phyloP scores from a whole-genome alignment of 2,329 filamentous ascomycete genomes.

The Chrysoporthe austroafricana region DNA sequence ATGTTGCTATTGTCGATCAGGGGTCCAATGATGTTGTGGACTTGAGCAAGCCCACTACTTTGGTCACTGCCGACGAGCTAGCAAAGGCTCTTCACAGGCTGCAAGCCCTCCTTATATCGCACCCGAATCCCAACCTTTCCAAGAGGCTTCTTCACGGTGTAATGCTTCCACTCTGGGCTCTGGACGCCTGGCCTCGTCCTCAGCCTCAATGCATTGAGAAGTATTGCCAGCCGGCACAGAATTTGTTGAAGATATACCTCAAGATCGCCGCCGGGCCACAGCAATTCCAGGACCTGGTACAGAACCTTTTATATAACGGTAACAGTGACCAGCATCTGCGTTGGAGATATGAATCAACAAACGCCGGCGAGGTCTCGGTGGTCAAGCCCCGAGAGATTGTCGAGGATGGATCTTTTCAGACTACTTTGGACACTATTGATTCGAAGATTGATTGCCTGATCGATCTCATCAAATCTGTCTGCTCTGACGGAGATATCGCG shows the following conservation, averaged over 20 bases:
- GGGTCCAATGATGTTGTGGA: slow-evolving; percentile 48
- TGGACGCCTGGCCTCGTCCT: slow-evolving; percentile 55
- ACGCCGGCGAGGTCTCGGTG: slow-evolving; percentile 56
- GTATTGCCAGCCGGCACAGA: slow-evolving; percentile 51
- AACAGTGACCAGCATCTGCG: slow-evolving; percentile 37
- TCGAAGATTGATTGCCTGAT: slow-evolving; percentile 53
- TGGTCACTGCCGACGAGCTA: slow-evolving; percentile 55
- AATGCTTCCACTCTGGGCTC: slow-evolving; percentile 64
- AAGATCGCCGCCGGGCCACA: slow-evolving; percentile 57
- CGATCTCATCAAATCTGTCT: slow-evolving; percentile 52
- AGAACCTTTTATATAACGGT: slow-evolving; percentile 61
- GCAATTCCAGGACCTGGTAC: slow-evolving; percentile 53
- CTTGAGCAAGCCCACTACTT: slow-evolving; percentile 45
- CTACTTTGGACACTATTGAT: slow-evolving; percentile 52
- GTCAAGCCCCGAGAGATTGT: slow-evolving; percentile 38
- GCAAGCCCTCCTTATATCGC: slow-evolving; percentile 60
- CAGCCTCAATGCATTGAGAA: slow-evolving; percentile 40
- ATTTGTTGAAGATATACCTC: slow-evolving; percentile 60
- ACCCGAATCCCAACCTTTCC: slow-evolving; percentile 68
- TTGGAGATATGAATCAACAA: slow-evolving; percentile 58
- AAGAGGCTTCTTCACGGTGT: slow-evolving; percentile 63
- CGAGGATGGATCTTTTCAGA: slow-evolving; percentile 27
- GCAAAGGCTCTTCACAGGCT: slow-evolving; percentile 58
- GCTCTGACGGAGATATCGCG: slow-evolving; percentile 60
- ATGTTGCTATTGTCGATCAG: slow-evolving; percentile 28